Evolutionary conservation across 345 rosid genomes (phyloP).

Genomic region (Chamaenerion angustifolium): DNA sequence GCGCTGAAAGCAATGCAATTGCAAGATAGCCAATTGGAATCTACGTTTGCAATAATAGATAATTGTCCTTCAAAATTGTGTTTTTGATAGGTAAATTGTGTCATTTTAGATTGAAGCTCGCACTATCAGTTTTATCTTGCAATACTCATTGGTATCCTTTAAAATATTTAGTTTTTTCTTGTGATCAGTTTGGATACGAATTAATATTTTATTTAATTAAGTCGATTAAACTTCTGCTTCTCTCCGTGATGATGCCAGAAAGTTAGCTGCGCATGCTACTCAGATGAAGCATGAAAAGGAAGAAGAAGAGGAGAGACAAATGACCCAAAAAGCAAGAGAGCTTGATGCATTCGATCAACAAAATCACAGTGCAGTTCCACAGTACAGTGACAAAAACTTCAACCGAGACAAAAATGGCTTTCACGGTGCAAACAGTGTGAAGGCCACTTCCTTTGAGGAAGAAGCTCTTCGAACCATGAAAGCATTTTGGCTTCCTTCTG

Average conservation of each 20-base stretch:
- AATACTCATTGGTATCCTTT: no score
- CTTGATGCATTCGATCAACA: conserved; percentile 94
- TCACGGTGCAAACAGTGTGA: conserved; percentile 95
- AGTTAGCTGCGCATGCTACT: conserved; percentile 48
- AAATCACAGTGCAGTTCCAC: conserved; percentile 87
- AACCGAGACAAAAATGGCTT: conserved; percentile 68
- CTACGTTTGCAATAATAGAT: no score
- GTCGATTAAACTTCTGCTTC: no score
- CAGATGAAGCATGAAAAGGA: conserved; percentile 75
- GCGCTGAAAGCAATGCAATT: background rate
- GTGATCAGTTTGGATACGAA: no score
- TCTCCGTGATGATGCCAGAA: conserved; percentile 26
- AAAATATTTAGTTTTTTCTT: no score
- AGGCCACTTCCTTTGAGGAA: conserved; percentile 74
- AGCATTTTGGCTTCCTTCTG: conserved; percentile 99
- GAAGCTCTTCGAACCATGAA: conserved; percentile 97
- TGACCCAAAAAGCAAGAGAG: conserved; percentile 62
- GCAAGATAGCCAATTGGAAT: no score
- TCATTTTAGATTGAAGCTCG: no score
- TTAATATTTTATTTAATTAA: no score
- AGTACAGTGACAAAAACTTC: conserved; percentile 54
- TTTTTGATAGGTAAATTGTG: no score
- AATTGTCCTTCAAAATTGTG: no score
- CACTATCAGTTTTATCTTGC: no score
- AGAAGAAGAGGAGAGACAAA: conserved; percentile 64